Percentiles rank a stretch among this genome's conserved stretches.
phyloP scores from a whole-genome alignment of 495 filamentous ascomycete species.

The Peziza echinospora region DNA sequence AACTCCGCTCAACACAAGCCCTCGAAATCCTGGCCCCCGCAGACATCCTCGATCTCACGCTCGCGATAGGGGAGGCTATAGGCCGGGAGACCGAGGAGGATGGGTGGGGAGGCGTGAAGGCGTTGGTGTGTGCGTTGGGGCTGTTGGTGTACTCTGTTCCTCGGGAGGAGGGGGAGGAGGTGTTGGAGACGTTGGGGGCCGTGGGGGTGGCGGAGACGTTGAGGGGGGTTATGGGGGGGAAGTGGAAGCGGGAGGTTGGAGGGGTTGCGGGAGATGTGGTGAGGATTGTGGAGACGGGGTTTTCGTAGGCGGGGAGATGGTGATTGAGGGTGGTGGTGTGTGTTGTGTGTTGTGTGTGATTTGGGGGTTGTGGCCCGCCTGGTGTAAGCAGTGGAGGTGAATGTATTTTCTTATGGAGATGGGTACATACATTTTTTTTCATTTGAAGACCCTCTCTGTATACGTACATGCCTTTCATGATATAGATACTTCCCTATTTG shows the following conservation, averaged over 20 bases:
- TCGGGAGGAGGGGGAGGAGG: not conserved
- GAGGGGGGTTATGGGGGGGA: slow-evolving; percentile 1
- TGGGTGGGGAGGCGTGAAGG: slow-evolving; percentile 53
- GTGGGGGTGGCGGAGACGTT: slow-evolving; percentile 5
- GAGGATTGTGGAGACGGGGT: too few species aligned
- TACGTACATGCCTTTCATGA: too few species aligned
- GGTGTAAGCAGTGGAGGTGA: too few species aligned
- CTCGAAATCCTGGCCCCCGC: slow-evolving; percentile 40
- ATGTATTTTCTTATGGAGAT: too few species aligned
- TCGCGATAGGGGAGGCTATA: slow-evolving; percentile 56
- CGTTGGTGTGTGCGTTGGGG: slow-evolving; percentile 50
- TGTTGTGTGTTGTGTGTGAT: too few species aligned
- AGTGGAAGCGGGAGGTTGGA: slow-evolving; percentile 8
- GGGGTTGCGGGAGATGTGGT: too few species aligned
- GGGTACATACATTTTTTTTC: too few species aligned
- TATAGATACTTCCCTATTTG: too few species aligned
- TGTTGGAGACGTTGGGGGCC: slow-evolving; percentile 7
- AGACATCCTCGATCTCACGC: slow-evolving; percentile 57
- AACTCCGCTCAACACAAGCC: slow-evolving; percentile 33
- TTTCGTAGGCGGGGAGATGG: too few species aligned
- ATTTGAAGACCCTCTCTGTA: too few species aligned
- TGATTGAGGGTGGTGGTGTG: too few species aligned
- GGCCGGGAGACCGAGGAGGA: slow-evolving; percentile 39
- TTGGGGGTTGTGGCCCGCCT: too few species aligned
- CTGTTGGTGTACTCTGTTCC: slow-evolving; percentile 49